Conservation (phyloP, 75 land plant species). For the Larix kaempferi region DNA sequence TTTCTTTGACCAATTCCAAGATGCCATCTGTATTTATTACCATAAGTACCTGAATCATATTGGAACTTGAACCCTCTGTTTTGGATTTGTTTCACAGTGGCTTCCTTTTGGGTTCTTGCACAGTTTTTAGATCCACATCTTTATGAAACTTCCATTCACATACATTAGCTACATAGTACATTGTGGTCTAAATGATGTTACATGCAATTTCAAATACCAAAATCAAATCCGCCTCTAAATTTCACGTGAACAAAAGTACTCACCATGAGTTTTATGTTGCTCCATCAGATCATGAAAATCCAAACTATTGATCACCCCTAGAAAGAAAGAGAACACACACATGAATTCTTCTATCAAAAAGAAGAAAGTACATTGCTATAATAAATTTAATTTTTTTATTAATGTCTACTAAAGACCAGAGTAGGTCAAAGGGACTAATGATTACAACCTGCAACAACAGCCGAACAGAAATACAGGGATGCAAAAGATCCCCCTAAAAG, state of each 20-base stretch:
- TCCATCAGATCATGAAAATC: conserved; percentile 44
- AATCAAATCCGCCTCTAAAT: not conserved
- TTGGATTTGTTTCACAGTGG: not conserved
- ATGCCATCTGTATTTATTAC: not conserved
- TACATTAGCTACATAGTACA: not conserved
- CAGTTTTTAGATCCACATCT: not conserved
- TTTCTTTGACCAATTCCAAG: not conserved
- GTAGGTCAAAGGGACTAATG: too few species aligned
- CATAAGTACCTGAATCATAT: not conserved
- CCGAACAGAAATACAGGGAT: too few species aligned
- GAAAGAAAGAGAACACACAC: conserved; percentile 3
- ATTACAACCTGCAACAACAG: too few species aligned
- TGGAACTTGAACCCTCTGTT: not conserved
- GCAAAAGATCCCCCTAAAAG: too few species aligned
- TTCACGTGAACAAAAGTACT: not conserved
- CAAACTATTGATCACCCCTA: conserved; percentile 50
- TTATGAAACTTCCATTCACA: not conserved
- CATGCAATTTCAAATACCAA: not conserved
- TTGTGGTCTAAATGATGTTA: not conserved
- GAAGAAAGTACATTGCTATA: not conserved
- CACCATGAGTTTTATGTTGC: conserved; percentile 62
- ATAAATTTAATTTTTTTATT: too few species aligned
- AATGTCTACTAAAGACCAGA: too few species aligned
- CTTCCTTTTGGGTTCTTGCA: not conserved
- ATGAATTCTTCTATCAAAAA: not conserved